Conservation (phyloP, 2,329 filamentous ascomycete genomes). For the Drechslerella stenobrocha region DNA sequence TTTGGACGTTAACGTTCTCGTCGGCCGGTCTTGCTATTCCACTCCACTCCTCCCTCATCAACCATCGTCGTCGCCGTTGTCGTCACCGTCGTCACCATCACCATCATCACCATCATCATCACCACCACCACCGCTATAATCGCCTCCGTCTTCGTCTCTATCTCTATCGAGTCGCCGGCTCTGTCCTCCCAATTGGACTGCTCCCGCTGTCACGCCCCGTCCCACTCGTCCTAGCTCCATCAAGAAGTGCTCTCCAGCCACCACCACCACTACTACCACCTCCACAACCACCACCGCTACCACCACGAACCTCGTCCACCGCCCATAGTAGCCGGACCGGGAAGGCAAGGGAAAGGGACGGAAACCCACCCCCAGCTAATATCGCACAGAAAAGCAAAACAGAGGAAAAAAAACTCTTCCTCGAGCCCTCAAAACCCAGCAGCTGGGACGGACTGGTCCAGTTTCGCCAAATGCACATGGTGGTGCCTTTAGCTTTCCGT, state of each 20-base stretch:
- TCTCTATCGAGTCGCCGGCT: too few species aligned
- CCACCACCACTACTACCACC: conserved; percentile 7
- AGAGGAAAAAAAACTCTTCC: not conserved
- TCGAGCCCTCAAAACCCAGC: conserved; percentile 14
- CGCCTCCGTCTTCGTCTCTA: too few species aligned
- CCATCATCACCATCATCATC: not conserved
- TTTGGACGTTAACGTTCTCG: too few species aligned
- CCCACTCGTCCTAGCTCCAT: conserved; percentile 9
- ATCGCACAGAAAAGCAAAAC: not conserved
- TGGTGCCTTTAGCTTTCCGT: conserved; percentile 14
- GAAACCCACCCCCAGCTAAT: conserved; percentile 11
- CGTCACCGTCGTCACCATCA: too few species aligned
- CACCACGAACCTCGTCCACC: not conserved
- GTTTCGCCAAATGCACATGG: too few species aligned
- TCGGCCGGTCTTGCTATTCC: too few species aligned
- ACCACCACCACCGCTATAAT: not conserved
- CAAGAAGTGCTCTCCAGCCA: conserved; percentile 28
- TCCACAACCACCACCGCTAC: not conserved
- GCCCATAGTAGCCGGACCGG: conserved; percentile 23
- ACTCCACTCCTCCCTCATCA: too few species aligned
- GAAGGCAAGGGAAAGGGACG: conserved; percentile 7
- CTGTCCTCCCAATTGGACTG: too few species aligned
- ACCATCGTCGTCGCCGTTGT: too few species aligned
- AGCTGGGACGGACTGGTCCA: conserved; percentile 1
- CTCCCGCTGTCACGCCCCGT: not conserved